These are phyloP conservation scores for Dysphania ambrosioides DNA, from an alignment of 148 eudicot species.

Conservation along the genomic window DNA sequence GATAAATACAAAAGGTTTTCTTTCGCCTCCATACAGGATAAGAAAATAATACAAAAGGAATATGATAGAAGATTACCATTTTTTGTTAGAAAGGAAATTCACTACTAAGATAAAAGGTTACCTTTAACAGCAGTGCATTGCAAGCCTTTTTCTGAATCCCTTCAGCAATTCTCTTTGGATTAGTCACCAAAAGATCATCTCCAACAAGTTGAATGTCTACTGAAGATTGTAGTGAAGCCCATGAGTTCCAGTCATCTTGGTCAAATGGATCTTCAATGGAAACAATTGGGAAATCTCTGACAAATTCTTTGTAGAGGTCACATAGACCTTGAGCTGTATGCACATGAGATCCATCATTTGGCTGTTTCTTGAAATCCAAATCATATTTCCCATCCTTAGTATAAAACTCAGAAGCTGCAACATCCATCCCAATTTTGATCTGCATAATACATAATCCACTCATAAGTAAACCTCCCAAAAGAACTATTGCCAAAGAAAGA, in stretches of 20 bases:
- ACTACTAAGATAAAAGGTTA: conserved; percentile 24
- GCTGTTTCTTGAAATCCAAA: conserved; percentile 93
- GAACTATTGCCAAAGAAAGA: conserved; percentile 2
- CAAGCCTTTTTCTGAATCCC: conserved; percentile 88
- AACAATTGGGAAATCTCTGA: conserved; percentile 86
- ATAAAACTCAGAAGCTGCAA: conserved; percentile 95
- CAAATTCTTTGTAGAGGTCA: conserved; percentile 80
- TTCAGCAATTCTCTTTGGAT: conserved; percentile 84
- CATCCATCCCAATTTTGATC: conserved; percentile 99
- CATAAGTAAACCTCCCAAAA: conserved; percentile 12
- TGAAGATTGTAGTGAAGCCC: conserved; percentile 76
- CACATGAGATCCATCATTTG: conserved; percentile 97
- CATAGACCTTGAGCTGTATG: conserved; percentile 65
- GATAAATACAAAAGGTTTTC: not conserved
- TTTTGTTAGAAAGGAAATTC: too few species aligned
- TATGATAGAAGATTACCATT: too few species aligned
- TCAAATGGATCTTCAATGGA: conserved; percentile 99
- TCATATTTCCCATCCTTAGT: conserved; percentile 89
- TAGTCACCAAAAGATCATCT: conserved; percentile 96
- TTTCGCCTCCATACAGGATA: not conserved
- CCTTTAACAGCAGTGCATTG: conserved; percentile 94
- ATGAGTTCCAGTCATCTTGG: conserved; percentile 96
- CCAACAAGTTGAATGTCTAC: conserved; percentile 94
- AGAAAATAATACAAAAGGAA: not conserved
- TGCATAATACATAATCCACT: conserved; percentile 32